Evolutionary conservation across 169 alveolate species (phyloP).

Genomic region (Sarcocystis neurona): DNA sequence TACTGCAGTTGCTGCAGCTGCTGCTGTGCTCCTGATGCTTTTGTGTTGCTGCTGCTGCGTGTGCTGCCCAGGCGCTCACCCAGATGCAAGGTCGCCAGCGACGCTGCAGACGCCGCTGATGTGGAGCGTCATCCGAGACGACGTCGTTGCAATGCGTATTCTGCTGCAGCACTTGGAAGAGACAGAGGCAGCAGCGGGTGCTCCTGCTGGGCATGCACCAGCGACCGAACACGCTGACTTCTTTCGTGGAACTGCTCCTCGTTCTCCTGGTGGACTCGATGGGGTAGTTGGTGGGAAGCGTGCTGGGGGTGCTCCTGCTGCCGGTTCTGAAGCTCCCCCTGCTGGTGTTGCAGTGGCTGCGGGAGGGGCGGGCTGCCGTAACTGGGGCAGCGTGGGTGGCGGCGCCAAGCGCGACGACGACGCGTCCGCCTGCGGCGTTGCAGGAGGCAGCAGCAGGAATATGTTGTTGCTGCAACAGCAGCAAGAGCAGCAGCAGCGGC

Average conservation of each 20-base stretch:
- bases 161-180: background rate
- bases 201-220: too few relatives aligned
- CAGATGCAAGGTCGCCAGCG: conserved; percentile 23
- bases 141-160: conserved; percentile 16
- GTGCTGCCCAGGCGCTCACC: conserved; percentile 1
- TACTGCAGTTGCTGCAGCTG: too few relatives aligned
- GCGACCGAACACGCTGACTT: too few relatives aligned
- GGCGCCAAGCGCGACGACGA: background rate
- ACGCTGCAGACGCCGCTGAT: conserved; percentile 35
- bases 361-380: background rate
- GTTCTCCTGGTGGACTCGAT: background rate
- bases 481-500: conserved; percentile 19
- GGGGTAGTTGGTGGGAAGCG: background rate
- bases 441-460: too few relatives aligned
- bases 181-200: too few relatives aligned
- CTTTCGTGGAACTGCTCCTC: too few relatives aligned
- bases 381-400: background rate
- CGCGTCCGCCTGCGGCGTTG: background rate
- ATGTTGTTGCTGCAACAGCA: too few relatives aligned
- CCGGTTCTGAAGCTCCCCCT: background rate
- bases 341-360: background rate
- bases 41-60: too few relatives aligned
- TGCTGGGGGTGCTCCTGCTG: background rate
- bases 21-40: too few relatives aligned
- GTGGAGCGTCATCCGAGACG: conserved; percentile 30